Evolutionary conservation across 139 green algal genomes (phyloP).

Genomic region (Chlorella sp.): DNA sequence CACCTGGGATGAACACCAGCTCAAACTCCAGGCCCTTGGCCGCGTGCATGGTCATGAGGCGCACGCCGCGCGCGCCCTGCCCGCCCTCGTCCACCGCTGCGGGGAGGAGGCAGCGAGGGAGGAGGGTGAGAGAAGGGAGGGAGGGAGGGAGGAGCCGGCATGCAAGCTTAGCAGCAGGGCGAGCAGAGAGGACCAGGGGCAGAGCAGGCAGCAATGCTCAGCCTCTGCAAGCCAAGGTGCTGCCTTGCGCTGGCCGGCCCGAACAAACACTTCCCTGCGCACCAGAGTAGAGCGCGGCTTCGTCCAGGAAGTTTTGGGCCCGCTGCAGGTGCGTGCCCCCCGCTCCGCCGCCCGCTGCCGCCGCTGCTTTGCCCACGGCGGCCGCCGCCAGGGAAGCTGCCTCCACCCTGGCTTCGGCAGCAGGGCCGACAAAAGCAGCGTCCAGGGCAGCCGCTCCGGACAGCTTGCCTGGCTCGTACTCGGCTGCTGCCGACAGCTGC

Average conservation of each 20-base stretch:
- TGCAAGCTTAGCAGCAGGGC: not conserved
- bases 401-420: not conserved
- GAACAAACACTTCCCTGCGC: not conserved
- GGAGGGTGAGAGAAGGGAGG: no score
- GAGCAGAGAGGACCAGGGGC: not conserved
- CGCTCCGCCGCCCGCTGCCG: not conserved
- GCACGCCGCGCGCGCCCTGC: conserved; percentile 41
- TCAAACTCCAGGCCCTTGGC: conserved; percentile 74
- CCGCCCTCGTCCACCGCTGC: conserved; percentile 33
- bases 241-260: not conserved
- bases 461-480: conserved; percentile 10
- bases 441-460: not conserved
- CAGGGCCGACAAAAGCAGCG: not conserved
- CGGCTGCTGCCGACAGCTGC: not conserved
- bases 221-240: not conserved
- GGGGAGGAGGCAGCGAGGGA: not conserved
- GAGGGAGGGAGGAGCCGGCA: no score
- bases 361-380: not conserved
- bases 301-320: conserved; percentile 52
- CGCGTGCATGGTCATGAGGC: conserved; percentile 67
- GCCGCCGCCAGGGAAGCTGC: not conserved
- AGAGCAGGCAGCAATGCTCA: not conserved
- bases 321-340: not conserved
- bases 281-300: conserved; percentile 50
- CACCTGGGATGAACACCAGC: conserved; percentile 58